Conservation (phyloP, 208 protist genomes). For the Trypanosoma congolense region DNA sequence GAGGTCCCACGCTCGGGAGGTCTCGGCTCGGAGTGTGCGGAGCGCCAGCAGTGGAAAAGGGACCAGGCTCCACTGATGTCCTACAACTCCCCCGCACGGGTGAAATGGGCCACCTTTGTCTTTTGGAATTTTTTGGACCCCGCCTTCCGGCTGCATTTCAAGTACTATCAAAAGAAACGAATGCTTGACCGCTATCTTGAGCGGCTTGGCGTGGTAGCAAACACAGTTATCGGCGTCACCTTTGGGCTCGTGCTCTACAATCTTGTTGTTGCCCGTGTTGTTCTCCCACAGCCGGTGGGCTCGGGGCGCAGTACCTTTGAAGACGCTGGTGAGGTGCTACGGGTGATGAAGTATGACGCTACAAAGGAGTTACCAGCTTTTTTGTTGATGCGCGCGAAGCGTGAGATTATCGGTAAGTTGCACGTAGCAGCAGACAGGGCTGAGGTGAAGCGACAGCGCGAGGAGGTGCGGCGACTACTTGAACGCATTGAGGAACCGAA, state of each 20-base stretch:
- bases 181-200: slow-evolving; percentile 71
- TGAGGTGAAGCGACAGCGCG: slow-evolving; percentile 55
- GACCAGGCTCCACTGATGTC: slow-evolving; percentile 10
- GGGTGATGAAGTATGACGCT: slow-evolving; percentile 51
- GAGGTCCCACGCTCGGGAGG: too few species aligned
- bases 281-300: slow-evolving; percentile 29
- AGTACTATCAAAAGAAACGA: slow-evolving; percentile 67
- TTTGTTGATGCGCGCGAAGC: slow-evolving; percentile 62
- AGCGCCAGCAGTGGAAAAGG: slow-evolving; percentile 8
- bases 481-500: slow-evolving; percentile 9
- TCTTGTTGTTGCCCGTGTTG: slow-evolving; percentile 23
- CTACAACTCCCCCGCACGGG: slow-evolving; percentile 38
- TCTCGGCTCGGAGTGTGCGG: too few species aligned
- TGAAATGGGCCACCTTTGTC: slow-evolving; percentile 75
- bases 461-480: slow-evolving; percentile 54
- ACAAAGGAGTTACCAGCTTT: slow-evolving; percentile 72
- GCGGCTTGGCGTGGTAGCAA: slow-evolving; percentile 52
- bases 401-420: slow-evolving; percentile 67
- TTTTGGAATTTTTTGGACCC: slow-evolving; percentile 81
- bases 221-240: slow-evolving; percentile 50
- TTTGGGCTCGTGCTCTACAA: slow-evolving; percentile 70
- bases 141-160: slow-evolving; percentile 54
- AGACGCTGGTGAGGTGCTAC: slow-evolving; percentile 53
- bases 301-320: slow-evolving; percentile 54
- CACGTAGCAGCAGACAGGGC: slow-evolving; percentile 57